phyloP scores from a whole-genome alignment of 371 early-diverging fungal species.

The Actinomucor elegans region DNA sequence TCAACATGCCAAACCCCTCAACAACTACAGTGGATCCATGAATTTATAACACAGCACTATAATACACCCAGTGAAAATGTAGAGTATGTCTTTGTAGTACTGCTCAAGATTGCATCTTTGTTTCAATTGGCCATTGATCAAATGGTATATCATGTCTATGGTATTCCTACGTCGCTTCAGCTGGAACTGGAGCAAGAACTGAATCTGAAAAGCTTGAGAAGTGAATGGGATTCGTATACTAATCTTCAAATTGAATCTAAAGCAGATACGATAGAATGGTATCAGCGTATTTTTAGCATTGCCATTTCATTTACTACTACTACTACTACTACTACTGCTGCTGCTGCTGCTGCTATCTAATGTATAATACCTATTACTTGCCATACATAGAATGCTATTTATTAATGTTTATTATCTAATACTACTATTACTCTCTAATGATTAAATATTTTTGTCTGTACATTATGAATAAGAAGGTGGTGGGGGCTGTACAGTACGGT shows the following conservation, averaged over 20 bases:
- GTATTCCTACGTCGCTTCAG: conserved; percentile 34
- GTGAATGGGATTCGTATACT: conserved; percentile 4
- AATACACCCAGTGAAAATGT: background rate
- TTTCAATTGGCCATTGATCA: conserved; percentile 48
- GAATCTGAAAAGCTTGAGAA: conserved; percentile 5
- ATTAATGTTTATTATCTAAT: too few species aligned
- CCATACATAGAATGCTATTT: too few species aligned
- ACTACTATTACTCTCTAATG: too few species aligned
- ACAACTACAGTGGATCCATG: conserved; percentile 4
- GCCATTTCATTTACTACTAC: background rate
- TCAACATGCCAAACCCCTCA: background rate
- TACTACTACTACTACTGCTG: background rate
- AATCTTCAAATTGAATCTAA: too few species aligned
- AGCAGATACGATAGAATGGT: background rate
- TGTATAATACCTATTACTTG: too few species aligned
- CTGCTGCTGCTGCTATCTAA: background rate
- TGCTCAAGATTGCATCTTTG: conserved; percentile 30
- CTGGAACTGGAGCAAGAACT: conserved; percentile 37
- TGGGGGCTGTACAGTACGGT: conserved; percentile 2
- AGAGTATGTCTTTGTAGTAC: conserved; percentile 2
- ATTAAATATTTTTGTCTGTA: too few species aligned
- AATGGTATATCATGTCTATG: conserved; percentile 33
- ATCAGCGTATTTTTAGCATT: background rate
- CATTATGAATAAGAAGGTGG: conserved; percentile 14
- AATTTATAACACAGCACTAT: background rate